phyloP scores from a whole-genome alignment of 2,329 filamentous ascomycete species.

The Colletotrichum paranaense region DNA sequence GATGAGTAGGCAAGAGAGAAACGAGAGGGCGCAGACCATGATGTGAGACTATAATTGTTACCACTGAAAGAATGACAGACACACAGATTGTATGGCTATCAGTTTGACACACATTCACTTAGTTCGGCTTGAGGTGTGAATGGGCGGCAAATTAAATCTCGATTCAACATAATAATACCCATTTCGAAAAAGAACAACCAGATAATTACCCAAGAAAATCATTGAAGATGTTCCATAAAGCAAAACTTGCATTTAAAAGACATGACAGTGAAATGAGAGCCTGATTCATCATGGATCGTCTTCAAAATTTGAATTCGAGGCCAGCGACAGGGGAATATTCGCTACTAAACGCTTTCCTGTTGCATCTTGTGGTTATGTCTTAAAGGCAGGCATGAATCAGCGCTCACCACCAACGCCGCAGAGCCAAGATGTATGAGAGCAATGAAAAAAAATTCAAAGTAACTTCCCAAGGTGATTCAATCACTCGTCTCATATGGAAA shows the following conservation, averaged over 20 bases:
- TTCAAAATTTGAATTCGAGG: not conserved
- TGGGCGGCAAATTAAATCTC: not conserved
- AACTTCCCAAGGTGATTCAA: rapidly evolving
- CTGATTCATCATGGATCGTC: rapidly evolving
- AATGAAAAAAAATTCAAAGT: rapidly evolving
- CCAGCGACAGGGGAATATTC: not conserved
- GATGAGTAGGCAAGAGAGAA: constrained; percentile 31
- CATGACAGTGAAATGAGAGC: rapidly evolving
- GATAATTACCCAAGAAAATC: not conserved
- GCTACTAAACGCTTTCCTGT: not conserved
- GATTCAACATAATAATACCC: not conserved
- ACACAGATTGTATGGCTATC: not conserved
- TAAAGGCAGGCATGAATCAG: not conserved
- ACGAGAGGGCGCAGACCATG: constrained; percentile 16
- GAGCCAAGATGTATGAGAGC: not conserved
- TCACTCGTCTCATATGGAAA: not conserved
- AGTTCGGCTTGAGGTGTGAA: not conserved
- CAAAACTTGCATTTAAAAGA: not conserved
- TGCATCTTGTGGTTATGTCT: not conserved
- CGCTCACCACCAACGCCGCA: not conserved
- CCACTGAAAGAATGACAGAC: not conserved
- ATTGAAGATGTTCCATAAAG: not conserved
- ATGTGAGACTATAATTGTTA: not conserved
- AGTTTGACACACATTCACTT: not conserved
- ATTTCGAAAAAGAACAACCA: not conserved